Conservation (phyloP, 2,329 filamentous ascomycete genomes). For the Chaetomium sp. region DNA sequence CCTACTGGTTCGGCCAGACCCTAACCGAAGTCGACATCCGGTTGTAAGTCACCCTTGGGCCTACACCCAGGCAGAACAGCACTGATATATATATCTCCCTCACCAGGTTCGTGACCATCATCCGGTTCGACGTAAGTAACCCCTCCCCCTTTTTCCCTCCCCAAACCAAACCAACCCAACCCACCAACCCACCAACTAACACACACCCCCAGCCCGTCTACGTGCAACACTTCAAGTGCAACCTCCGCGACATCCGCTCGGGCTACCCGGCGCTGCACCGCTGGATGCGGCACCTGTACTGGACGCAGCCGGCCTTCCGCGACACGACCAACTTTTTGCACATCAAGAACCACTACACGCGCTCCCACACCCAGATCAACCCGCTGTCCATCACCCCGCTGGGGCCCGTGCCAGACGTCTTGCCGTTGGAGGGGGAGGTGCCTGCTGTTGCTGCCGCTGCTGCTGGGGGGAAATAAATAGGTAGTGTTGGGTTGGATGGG, state of each 20-base stretch:
- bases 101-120: constrained; percentile 64
- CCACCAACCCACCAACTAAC: background rate
- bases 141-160: background rate
- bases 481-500: background rate
- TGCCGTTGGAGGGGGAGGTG: constrained; percentile 79
- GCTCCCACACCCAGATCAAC: constrained; percentile 67
- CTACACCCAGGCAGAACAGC: too few species aligned
- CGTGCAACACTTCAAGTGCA: constrained; percentile 87
- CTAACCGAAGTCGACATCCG: constrained; percentile 84
- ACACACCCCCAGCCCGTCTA: constrained; percentile 61
- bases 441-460: constrained; percentile 47
- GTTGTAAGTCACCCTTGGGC: constrained; percentile 50
- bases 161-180: background rate
- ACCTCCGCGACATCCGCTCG: constrained; percentile 78
- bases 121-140: constrained; percentile 65
- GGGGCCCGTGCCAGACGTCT: constrained; percentile 80
- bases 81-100: background rate
- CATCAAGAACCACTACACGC: constrained; percentile 78
- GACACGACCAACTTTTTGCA: constrained; percentile 91
- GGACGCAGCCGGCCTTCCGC: constrained; percentile 75
- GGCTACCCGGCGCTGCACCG: constrained; percentile 80
- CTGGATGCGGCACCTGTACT: constrained; percentile 85
- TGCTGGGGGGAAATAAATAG: background rate
- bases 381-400: constrained; percentile 76
- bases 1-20: constrained; percentile 73